These are phyloP conservation scores for Colletotrichum abscissum DNA, from an alignment of 2,329 filamentous ascomycete species.

Conservation along the genomic window DNA sequence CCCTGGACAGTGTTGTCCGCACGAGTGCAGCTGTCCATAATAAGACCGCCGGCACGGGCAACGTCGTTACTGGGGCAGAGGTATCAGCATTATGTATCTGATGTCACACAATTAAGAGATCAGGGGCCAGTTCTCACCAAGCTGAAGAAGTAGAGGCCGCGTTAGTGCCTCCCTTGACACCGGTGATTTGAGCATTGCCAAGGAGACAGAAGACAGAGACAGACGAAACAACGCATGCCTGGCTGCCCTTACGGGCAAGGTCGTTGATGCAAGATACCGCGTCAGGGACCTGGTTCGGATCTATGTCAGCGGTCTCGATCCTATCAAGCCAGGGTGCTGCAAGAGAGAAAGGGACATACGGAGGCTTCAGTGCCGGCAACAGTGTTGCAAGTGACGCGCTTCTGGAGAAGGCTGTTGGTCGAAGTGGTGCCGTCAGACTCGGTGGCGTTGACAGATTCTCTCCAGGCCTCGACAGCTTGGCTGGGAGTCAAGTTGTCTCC, in stretches of 20 bases:
- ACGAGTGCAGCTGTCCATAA: slow-evolving; percentile 31
- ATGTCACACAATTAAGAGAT: too few species aligned
- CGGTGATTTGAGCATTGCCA: slow-evolving; percentile 8
- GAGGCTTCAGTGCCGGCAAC: slow-evolving; percentile 3
- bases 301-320: neutral
- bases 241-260: slow-evolving; percentile 4
- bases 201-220: slow-evolving; percentile 10
- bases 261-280: slow-evolving; percentile 32
- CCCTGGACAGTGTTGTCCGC: slow-evolving; percentile 32
- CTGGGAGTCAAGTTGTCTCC: slow-evolving; percentile 26
- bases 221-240: neutral
- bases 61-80: slow-evolving; percentile 12
- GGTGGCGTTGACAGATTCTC: neutral
- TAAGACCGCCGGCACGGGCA: slow-evolving; percentile 25
- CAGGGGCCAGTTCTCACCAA: slow-evolving; percentile 5
- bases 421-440: neutral
- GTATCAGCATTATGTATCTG: neutral
- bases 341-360: neutral
- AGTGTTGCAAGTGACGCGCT: slow-evolving; percentile 19
- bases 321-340: too few species aligned
- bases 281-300: slow-evolving; percentile 7
- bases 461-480: slow-evolving; percentile 22
- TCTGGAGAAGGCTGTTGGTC: neutral
- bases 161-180: neutral
- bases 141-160: slow-evolving; percentile 1